Base-by-base conservation (phyloP, 352 stramenopile species). In the Globisporangium barbulae region DNA sequence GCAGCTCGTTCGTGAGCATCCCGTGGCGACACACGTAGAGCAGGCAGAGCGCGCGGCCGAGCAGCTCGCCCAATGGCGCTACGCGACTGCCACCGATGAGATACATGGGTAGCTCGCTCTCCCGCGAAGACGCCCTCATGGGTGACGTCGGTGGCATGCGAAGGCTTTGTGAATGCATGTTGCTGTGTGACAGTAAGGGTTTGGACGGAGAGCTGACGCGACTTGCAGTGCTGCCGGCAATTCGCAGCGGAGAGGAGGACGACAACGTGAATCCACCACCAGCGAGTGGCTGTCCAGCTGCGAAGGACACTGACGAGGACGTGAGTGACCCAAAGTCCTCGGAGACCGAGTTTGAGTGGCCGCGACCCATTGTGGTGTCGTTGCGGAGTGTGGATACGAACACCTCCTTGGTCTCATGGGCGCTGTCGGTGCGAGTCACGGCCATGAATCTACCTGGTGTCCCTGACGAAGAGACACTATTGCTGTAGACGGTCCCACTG, bases 1-100 rank as follows among this genome's bases (percentile, higher is more conserved):
- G 83, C 25, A 98, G 73, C 59, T 98, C 93, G 47, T 91, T 86
- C 54, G 93, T 65, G 17, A 94, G 75, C 44, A 98, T 74, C 3
- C 93, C 93, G 53, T 98, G 91, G 6, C 93, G 82, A 45, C 83
- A 88, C 0, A 97, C 89, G 61, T 97, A 97, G 42, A 98, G 71
- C 7, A 98, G 66, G 7, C 83, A 85, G 28, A 98, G 66, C 19
- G 90, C 75, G 67, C 81, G 77, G 3, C 91, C 84, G 1, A 98
- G 67, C 19, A 98, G 59, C 21, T 85, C 67, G 5, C 77, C 78
- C 7, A 98, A 69, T 5, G 79, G 77, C 4, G 65, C 58, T 17
- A 91, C 79, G 44, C 66, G 55, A n/a, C 72, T 58, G 3, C 86
- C 88, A 5, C 85, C 86, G 0, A 67, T 82, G 30, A 97, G 65